Percentiles rank a stretch among this genome's conserved stretches.
phyloP scores from a whole-genome alignment of 2,329 filamentous ascomycete species.

The Bipolaris sorokiniana region DNA sequence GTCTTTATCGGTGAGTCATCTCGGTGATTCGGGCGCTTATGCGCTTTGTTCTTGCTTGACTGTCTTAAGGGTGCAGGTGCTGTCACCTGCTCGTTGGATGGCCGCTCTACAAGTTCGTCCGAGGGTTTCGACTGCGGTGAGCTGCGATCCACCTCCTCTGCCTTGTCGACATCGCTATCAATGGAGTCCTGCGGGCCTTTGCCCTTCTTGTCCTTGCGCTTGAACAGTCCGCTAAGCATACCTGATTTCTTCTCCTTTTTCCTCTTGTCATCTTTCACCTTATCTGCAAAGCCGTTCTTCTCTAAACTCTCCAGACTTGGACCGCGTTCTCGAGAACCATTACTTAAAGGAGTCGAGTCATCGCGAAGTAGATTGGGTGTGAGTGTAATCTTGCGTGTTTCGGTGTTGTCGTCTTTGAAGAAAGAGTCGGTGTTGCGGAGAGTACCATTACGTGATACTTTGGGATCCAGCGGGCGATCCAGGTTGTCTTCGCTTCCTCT shows the following conservation, averaged over 20 bases:
- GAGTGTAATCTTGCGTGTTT: constrained; percentile 96
- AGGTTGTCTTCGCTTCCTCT: constrained; percentile 72
- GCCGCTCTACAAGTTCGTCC: constrained; percentile 36
- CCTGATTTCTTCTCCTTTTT: constrained; percentile 73
- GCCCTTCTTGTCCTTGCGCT: constrained; percentile 67
- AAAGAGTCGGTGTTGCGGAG: constrained; percentile 94
- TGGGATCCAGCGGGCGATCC: constrained; percentile 53
- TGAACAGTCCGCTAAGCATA: constrained; percentile 74
- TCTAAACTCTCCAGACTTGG: constrained; percentile 79
- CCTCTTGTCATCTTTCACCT: constrained; percentile 73
- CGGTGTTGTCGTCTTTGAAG: constrained; percentile 93
- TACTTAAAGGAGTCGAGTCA: constrained; percentile 60
- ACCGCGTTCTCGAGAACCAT: constrained; percentile 54
- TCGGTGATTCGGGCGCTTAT: constrained; percentile 41
- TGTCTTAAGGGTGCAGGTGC: constrained; percentile 37
- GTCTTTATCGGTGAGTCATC: constrained; percentile 44
- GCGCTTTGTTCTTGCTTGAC: constrained; percentile 48
- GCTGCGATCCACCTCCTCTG: constrained; percentile 44
- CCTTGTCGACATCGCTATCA: constrained; percentile 56
- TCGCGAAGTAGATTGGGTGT: constrained; percentile 92
- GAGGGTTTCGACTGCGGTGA: constrained; percentile 45
- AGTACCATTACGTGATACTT: constrained; percentile 76
- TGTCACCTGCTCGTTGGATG: constrained; percentile 38
- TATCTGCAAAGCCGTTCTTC: constrained; percentile 68
- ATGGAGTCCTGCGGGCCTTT: constrained; percentile 37